Percentiles rank a stretch among this genome's conserved stretches.
Conservation (phyloP, 1,284 basidiomycete species). For the Tylopilus orsonianus region DNA sequence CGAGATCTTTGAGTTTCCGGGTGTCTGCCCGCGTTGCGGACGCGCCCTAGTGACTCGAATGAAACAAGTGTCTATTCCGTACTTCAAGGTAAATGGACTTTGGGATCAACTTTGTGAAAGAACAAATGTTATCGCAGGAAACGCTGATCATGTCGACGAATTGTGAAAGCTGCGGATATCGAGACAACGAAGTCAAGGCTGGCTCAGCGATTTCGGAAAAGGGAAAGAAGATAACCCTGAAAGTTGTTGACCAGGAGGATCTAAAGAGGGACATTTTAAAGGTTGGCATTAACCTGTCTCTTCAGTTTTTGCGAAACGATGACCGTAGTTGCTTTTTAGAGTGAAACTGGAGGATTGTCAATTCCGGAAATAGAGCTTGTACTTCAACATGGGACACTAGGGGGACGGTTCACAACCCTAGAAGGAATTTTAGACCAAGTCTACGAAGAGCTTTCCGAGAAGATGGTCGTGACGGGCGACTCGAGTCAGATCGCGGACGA, state of each 20-base stretch:
- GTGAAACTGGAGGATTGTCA: slow-evolving; percentile 86
- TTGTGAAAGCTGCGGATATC: slow-evolving; percentile 92
- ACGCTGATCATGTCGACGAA: slow-evolving; percentile 99
- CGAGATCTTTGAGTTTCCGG: slow-evolving; percentile 90
- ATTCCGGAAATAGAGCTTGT: slow-evolving; percentile 97
- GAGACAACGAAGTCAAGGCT: slow-evolving; percentile 98
- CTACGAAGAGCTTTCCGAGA: slow-evolving; percentile 92
- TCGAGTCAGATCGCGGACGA: slow-evolving; percentile 43
- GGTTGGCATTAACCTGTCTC: slow-evolving; percentile 40
- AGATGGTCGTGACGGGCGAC: slow-evolving; percentile 84
- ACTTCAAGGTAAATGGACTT: slow-evolving; percentile 78
- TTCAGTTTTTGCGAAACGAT: background rate
- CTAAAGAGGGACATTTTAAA: slow-evolving; percentile 94
- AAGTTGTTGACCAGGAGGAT: slow-evolving; percentile 92
- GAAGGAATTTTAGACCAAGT: slow-evolving; percentile 95
- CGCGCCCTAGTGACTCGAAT: slow-evolving; percentile 85
- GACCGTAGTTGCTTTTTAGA: slow-evolving; percentile 45
- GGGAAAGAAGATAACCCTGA: slow-evolving; percentile 87
- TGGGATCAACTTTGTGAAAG: background rate
- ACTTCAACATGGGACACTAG: slow-evolving; percentile 91
- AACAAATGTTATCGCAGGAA: slow-evolving; percentile 48
- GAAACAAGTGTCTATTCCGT: slow-evolving; percentile 97
- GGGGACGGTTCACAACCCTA: slow-evolving; percentile 97
- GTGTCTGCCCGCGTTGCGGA: slow-evolving; percentile 87
- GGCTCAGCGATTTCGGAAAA: slow-evolving; percentile 84